These are phyloP conservation scores for Amanita brunnescens DNA, from an alignment of 768 basidiomycete genomes.

Conservation along the genomic window DNA sequence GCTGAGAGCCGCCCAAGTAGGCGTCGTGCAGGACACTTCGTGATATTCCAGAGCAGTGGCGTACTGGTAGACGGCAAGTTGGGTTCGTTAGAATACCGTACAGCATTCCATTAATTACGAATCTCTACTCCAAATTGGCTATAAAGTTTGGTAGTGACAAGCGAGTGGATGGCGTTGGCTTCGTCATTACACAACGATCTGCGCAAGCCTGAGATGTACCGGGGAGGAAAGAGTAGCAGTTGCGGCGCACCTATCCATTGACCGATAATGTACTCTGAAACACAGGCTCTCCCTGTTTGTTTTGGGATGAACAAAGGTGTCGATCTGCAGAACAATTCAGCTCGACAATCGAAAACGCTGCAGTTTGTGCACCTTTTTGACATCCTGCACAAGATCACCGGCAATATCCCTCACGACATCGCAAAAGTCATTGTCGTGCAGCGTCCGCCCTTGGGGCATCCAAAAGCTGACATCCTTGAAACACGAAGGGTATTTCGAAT, in stretches of 20 bases:
- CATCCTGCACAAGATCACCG: constrained; percentile 88
- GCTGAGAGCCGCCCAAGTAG: constrained; percentile 92
- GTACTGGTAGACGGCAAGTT: constrained; percentile 2
- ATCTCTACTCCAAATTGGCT: constrained; percentile 76
- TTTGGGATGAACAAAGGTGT: constrained; percentile 86
- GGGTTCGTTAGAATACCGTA: constrained; percentile 16
- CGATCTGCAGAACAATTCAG: constrained; percentile 51
- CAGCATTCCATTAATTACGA: constrained; percentile 34
- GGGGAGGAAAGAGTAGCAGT: background rate
- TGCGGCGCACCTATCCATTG: constrained; percentile 78
- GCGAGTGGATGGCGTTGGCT: constrained; percentile 69
- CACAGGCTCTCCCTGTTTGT: constrained; percentile 72
- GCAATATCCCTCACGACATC: constrained; percentile 90
- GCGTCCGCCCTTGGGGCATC: constrained; percentile 43
- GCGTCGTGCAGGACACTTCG: constrained; percentile 73
- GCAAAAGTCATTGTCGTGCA: constrained; percentile 97
- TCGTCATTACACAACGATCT: constrained; percentile 89
- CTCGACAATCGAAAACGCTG: background rate
- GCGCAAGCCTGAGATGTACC: background rate
- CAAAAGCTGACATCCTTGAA: constrained; percentile 97
- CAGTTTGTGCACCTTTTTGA: constrained; percentile 55
- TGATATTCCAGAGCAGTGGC: constrained; percentile 13
- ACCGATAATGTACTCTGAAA: constrained; percentile 89
- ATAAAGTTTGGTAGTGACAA: constrained; percentile 45
- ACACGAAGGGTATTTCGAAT: constrained; percentile 87